Percentiles rank a stretch among this genome's conserved stretches.
These are phyloP conservation scores for Bassia scoparia DNA, from an alignment of 148 eudicot genomes.

Conservation along the genomic window DNA sequence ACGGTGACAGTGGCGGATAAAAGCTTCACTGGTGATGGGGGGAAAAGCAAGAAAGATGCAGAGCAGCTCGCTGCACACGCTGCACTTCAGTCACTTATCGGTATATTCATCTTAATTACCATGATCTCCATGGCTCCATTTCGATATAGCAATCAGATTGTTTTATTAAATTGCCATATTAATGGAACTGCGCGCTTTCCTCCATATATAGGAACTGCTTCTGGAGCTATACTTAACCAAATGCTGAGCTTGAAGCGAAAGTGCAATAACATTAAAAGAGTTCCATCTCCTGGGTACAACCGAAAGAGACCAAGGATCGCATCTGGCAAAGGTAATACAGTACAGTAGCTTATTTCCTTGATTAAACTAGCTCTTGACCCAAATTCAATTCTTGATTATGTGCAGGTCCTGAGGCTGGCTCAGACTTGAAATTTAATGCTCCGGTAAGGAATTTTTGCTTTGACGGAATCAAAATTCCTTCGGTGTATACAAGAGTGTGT, in stretches of 20 bases:
- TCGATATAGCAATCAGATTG: neutral
- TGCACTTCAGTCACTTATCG: constrained; percentile 17
- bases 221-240: constrained; percentile 6
- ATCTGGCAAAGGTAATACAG: constrained; percentile 3
- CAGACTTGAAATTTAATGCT: neutral
- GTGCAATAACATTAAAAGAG: neutral
- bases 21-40: constrained; percentile 26
- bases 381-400: neutral
- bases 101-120: constrained; percentile 2
- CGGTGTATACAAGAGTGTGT: neutral
- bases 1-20: constrained; percentile 17
- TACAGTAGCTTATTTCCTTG: neutral
- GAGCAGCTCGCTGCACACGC: constrained; percentile 29
- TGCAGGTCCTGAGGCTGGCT: constrained; percentile 14
- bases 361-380: no score
- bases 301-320: constrained; percentile 14
- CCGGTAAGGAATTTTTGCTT: neutral
- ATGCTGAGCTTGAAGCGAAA: constrained; percentile 18
- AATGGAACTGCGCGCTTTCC: no score
- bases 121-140: neutral
- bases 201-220: constrained; percentile 15
- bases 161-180: no score
- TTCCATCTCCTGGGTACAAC: neutral
- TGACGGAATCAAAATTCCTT: no score
- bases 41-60: constrained; percentile 20